phyloP scores from a whole-genome alignment of 495 filamentous ascomycete genomes.

The Alectoria sarmentosa region DNA sequence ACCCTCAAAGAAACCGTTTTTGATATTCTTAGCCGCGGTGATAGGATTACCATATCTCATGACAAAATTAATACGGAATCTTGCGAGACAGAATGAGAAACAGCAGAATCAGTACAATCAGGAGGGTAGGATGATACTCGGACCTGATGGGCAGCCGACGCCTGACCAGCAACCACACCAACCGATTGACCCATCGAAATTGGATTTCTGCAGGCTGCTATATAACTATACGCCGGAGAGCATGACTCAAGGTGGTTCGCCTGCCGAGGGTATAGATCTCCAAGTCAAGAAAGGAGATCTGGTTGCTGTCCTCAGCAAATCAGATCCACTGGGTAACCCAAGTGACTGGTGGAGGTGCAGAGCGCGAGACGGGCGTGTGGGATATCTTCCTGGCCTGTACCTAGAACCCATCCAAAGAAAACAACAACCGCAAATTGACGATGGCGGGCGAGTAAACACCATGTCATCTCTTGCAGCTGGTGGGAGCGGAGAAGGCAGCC shows the following conservation, averaged over 20 bases:
- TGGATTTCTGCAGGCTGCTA: conserved; percentile 89
- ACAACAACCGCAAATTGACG: conserved; percentile 44
- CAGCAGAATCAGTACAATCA: conserved; percentile 53
- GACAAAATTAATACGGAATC: conserved; percentile 80
- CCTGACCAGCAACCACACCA: conserved; percentile 25
- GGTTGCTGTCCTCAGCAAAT: conserved; percentile 89
- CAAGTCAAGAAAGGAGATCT: conserved; percentile 92
- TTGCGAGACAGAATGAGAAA: conserved; percentile 77
- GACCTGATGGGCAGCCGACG: conserved; percentile 43
- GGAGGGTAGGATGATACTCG: conserved; percentile 46
- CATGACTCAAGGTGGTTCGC: conserved; percentile 35
- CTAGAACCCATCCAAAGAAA: conserved; percentile 74
- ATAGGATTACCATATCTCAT: conserved; percentile 95
- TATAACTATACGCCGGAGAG: conserved; percentile 87
- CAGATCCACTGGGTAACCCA: conserved; percentile 83
- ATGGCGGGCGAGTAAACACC: conserved; percentile 23
- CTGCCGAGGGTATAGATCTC: conserved; percentile 67
- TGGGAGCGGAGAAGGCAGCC: conserved; percentile 35
- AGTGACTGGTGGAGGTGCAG: conserved; percentile 97
- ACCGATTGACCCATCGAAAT: conserved; percentile 71
- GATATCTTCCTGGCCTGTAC: conserved; percentile 85
- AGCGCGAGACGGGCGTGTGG: conserved; percentile 82
- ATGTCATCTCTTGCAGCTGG: conserved; percentile 31
- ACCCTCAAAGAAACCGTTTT: conserved; percentile 86
- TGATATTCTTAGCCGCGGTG: conserved; percentile 90